phyloP scores from a whole-genome alignment of 2,329 filamentous ascomycete genomes.

The Clarireedia sp. region DNA sequence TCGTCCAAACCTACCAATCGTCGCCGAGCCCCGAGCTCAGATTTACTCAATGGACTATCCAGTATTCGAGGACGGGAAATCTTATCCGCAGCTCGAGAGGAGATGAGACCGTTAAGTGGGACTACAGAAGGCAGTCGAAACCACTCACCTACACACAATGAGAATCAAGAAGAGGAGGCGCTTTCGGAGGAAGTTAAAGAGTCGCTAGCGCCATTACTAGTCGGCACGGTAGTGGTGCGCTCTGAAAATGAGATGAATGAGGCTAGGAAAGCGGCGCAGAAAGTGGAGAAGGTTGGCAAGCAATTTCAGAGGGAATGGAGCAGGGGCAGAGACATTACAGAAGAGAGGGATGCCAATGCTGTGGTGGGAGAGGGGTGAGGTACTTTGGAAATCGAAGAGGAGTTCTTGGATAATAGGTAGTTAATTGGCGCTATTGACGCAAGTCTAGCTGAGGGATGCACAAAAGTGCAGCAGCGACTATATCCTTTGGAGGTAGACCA shows the following conservation, averaged over 20 bases:
- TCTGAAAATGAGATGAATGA: constrained; percentile 40
- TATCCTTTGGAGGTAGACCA: too few relatives aligned
- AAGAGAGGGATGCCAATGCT: background rate
- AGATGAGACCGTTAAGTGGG: constrained; percentile 20
- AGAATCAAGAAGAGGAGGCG: background rate
- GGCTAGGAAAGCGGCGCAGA: constrained; percentile 43
- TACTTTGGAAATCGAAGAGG: background rate
- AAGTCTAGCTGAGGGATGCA: background rate
- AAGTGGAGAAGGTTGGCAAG: constrained; percentile 46
- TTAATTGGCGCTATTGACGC: background rate
- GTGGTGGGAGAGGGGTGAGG: background rate
- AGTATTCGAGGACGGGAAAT: constrained; percentile 2
- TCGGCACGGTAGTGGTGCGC: constrained; percentile 46
- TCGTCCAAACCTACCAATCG: background rate
- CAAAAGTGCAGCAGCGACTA: too few relatives aligned
- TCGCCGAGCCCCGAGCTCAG: background rate
- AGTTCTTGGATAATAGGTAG: background rate
- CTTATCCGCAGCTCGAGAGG: constrained; percentile 16
- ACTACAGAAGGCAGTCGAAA: constrained; percentile 13
- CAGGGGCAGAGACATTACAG: constrained; percentile 26
- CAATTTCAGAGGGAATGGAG: constrained; percentile 48
- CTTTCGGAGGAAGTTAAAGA: background rate
- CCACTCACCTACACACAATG: background rate
- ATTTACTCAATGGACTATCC: background rate
- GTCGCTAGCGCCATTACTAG: constrained; percentile 38